Base-by-base conservation (phyloP, 257 asterid genomes). In the Ehretia macrophylla region DNA sequence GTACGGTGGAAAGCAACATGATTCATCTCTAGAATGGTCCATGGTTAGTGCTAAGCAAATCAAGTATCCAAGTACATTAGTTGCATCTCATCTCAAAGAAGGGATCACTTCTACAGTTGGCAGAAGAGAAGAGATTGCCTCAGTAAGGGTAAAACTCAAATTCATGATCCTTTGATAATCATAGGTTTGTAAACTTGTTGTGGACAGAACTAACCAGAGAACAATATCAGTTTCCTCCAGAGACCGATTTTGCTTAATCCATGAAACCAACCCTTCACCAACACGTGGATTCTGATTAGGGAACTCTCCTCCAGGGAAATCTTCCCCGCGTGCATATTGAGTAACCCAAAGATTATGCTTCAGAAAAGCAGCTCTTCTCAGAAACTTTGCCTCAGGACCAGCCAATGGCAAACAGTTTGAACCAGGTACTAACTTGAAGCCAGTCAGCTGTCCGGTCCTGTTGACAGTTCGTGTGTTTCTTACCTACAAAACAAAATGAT, bases 361-460 rank as follows among this genome's bases (percentile, higher is more conserved):
- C 78, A 89, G 58, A 72, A 89, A 89, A 56, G 87, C 86, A 60
- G 97, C 95, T 66, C 97, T 86, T 73, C 95, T 81, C 65, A 89
- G 42, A 70, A 84, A 89, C 75, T 79, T 86, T 32, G 95, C 97
- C 79, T 89, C 88, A 0, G 92, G 81, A 60, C 95, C 95, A 59
- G 97, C 95, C 67, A 90, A 66, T 0, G 94, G 97, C 71, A 79
- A 71, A 72, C 96, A 90, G 62, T 90, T 90, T 38, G 97, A 83
- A 75, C 97, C 95, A 59, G 96, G 97, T 48, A 90, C 95, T 58
- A 90, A 68, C 69, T 84, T 86, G 79, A 82, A 89, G 66, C 97
- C 95, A 11, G 95, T 89, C 64, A 82, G 71, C 51, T 89, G 94
- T 56, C 97, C 97, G 18, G 83, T 82, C 59, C 95, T 78, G 59